These are phyloP conservation scores for Nematocida ausubeli DNA, from an alignment of 371 early-diverging fungal genomes.

Conservation along the genomic window DNA sequence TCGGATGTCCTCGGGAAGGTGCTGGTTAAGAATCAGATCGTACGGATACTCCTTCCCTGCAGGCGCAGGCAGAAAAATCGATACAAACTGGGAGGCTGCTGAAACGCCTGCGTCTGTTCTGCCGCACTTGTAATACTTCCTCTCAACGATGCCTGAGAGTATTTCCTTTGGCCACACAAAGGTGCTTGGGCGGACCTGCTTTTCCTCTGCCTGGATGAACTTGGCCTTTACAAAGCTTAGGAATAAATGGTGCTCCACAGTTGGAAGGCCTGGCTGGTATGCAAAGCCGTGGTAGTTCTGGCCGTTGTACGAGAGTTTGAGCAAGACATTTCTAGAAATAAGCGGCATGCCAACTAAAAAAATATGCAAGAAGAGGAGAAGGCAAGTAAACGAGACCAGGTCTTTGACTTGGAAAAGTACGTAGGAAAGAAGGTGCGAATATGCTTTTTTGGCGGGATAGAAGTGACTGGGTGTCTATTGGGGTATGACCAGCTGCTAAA, in stretches of 20 bases:
- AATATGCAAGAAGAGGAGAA: slow-evolving; percentile 49
- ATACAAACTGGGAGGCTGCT: slow-evolving; percentile 75
- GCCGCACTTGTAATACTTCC: slow-evolving; percentile 69
- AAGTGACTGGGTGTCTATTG: slow-evolving; percentile 6
- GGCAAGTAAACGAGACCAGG: slow-evolving; percentile 43
- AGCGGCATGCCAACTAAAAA: slow-evolving; percentile 10
- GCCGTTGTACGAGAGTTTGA: slow-evolving; percentile 51
- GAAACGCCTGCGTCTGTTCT: slow-evolving; percentile 89
- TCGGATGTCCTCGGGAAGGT: slow-evolving; percentile 80
- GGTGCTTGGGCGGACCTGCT: background rate
- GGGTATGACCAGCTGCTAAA: slow-evolving; percentile 55
- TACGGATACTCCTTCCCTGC: slow-evolving; percentile 73
- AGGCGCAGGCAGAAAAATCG: slow-evolving; percentile 72
- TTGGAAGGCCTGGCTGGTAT: slow-evolving; percentile 42
- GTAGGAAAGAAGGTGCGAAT: slow-evolving; percentile 23
- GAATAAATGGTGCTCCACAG: slow-evolving; percentile 41
- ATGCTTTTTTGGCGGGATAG: slow-evolving; percentile 52
- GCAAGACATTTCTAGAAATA: slow-evolving; percentile 33
- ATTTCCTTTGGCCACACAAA: background rate
- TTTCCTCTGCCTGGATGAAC: slow-evolving; percentile 6
- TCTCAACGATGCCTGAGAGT: background rate
- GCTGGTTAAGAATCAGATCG: slow-evolving; percentile 75
- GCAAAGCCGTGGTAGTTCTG: slow-evolving; percentile 47
- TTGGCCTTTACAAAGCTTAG: slow-evolving; percentile 6
- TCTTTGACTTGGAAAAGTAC: slow-evolving; percentile 52